Evolutionary conservation across 352 stramenopile species (phyloP).

Genomic region (Globisporangium irregulare): DNA sequence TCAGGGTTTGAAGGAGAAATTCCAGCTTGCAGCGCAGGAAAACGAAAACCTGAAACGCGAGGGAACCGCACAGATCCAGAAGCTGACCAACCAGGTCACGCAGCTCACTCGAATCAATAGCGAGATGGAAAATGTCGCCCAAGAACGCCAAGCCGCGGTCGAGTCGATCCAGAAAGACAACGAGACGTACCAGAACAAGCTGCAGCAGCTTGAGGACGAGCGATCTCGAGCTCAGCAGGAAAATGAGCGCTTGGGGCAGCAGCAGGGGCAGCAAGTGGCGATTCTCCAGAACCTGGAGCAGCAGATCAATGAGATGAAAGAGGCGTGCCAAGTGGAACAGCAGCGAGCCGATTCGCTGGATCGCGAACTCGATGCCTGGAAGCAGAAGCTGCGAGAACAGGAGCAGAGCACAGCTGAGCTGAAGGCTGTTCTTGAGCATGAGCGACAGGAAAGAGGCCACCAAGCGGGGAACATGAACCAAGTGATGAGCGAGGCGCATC

Average conservation of each 20-base stretch:
- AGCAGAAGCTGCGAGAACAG: slow-evolving; percentile 35
- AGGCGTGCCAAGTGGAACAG: slow-evolving; percentile 33
- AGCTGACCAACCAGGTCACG: slow-evolving; percentile 42
- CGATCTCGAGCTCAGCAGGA: slow-evolving; percentile 34
- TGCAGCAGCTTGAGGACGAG: slow-evolving; percentile 49
- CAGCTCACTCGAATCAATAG: slow-evolving; percentile 44
- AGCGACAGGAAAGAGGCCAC: slow-evolving; percentile 21
- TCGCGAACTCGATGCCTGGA: slow-evolving; percentile 32
- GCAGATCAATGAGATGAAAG: slow-evolving; percentile 41
- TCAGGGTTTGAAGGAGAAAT: slow-evolving; percentile 70
- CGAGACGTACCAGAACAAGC: slow-evolving; percentile 32
- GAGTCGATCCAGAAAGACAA: slow-evolving; percentile 38
- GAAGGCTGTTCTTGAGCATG: slow-evolving; percentile 26
- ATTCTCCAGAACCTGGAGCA: slow-evolving; percentile 37
- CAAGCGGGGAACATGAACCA: slow-evolving; percentile 34
- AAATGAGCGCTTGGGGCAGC: slow-evolving; percentile 42
- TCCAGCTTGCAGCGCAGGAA: slow-evolving; percentile 49
- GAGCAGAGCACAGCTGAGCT: slow-evolving; percentile 29
- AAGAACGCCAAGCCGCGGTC: slow-evolving; percentile 39
- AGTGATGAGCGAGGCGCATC: slow-evolving; percentile 38
- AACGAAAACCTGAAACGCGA: slow-evolving; percentile 48
- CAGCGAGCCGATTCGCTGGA: slow-evolving; percentile 34
- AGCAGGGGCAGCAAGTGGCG: slow-evolving; percentile 34
- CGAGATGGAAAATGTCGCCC: slow-evolving; percentile 48
- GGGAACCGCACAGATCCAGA: slow-evolving; percentile 50